Percentiles rank a stretch among this genome's conserved stretches.
These are phyloP conservation scores for Ciborinia camelliae DNA, from an alignment of 2,329 filamentous ascomycete genomes.

Conservation along the genomic window DNA sequence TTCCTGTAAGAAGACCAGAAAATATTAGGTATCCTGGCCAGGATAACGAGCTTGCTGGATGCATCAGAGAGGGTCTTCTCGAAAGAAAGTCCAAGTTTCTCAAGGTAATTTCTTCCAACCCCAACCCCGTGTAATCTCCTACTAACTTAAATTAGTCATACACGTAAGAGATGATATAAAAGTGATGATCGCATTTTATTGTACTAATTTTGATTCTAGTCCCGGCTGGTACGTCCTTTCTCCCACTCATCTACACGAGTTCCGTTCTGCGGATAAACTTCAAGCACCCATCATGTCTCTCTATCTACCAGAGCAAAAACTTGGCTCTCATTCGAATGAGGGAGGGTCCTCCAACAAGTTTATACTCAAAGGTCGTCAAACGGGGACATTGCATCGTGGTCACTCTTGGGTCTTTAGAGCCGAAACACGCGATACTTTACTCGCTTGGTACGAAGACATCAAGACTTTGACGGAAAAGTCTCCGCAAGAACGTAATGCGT, in stretches of 20 bases:
- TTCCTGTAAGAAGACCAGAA: constrained; percentile 73
- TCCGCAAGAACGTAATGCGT: constrained; percentile 82
- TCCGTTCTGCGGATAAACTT: constrained; percentile 94
- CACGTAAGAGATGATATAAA: constrained; percentile 7
- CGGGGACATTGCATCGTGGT: constrained; percentile 83
- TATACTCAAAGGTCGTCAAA: constrained; percentile 93
- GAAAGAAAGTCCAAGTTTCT: constrained; percentile 99
- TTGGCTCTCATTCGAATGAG: constrained; percentile 83
- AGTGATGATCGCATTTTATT: neutral
- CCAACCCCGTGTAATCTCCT: neutral
- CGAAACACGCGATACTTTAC: constrained; percentile 85
- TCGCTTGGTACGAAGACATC: constrained; percentile 91
- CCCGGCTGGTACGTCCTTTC: constrained; percentile 77
- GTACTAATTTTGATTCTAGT: constrained; percentile 14
- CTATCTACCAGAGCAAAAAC: constrained; percentile 89
- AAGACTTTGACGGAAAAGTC: constrained; percentile 84
- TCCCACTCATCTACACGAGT: constrained; percentile 95
- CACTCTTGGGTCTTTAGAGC: constrained; percentile 71
- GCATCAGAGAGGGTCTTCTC: constrained; percentile 85
- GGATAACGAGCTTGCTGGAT: constrained; percentile 72
- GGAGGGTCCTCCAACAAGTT: constrained; percentile 93
- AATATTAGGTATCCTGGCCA: constrained; percentile 90
- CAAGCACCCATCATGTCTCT: constrained; percentile 95
- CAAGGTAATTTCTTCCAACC: constrained; percentile 8
- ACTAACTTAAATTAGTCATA: constrained; percentile 39